Conservation (phyloP, 495 filamentous ascomycete species). For the Penicillium mononematosum region DNA sequence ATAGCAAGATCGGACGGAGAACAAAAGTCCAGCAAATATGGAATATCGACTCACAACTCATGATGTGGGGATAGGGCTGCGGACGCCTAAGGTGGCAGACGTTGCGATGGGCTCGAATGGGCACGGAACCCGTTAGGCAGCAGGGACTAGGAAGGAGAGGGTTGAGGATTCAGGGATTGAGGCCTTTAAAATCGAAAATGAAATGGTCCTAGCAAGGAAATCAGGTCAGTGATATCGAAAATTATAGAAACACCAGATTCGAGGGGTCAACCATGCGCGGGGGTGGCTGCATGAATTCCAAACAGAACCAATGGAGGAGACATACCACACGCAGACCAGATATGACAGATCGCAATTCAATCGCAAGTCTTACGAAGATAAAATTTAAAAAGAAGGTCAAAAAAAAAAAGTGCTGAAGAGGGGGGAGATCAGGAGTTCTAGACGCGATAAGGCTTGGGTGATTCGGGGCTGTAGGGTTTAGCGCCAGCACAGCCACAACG, state of each 20-base stretch:
- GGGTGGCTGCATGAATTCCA: slow-evolving; percentile 9
- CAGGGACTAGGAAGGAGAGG: slow-evolving; percentile 14
- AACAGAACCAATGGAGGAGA: slow-evolving; percentile 1
- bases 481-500: slow-evolving; percentile 8
- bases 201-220: not conserved
- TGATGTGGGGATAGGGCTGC: slow-evolving; percentile 28
- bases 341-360: not conserved
- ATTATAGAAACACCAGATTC: slow-evolving; percentile 9
- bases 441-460: slow-evolving; percentile 6
- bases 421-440: slow-evolving; percentile 8
- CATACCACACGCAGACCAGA: not conserved
- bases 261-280: slow-evolving; percentile 14
- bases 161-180: not conserved
- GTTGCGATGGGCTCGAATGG: slow-evolving; percentile 18
- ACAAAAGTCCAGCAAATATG: slow-evolving; percentile 6
- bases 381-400: not conserved
- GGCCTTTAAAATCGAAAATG: not conserved
- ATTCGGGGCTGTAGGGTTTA: slow-evolving; percentile 8
- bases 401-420: not conserved
- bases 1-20: not conserved
- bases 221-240: slow-evolving; percentile 9
- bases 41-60: slow-evolving; percentile 34
- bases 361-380: not conserved
- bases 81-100: slow-evolving; percentile 12
- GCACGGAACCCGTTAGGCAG: slow-evolving; percentile 18